These are phyloP conservation scores for Macadamia integrifolia DNA, from an alignment of 164 flowering plant genomes.

Conservation along the genomic window DNA sequence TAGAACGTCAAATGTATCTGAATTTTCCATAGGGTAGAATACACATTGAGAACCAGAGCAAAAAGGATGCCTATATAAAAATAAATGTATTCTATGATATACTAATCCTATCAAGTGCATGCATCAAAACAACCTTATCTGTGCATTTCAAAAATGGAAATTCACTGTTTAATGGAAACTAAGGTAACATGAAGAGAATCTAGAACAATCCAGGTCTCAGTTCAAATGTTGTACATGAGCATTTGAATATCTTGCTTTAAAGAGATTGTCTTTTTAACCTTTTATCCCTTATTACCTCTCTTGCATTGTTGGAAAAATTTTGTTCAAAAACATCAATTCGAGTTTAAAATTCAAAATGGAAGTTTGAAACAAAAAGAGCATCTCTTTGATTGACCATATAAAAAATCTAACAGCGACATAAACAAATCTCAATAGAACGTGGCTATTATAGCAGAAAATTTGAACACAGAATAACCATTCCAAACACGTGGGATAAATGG, in stretches of 20 bases:
- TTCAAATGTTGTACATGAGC: background rate
- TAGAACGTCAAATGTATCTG: background rate
- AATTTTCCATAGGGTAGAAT: background rate
- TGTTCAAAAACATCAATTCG: too few relatives aligned
- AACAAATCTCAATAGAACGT: background rate
- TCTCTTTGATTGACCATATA: background rate
- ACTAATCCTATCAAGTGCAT: background rate
- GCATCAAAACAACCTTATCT: background rate
- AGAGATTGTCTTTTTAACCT: background rate
- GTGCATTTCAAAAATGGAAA: too few relatives aligned
- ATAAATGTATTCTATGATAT: background rate
- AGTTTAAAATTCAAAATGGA: too few relatives aligned
- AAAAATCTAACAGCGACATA: background rate
- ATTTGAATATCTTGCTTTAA: background rate
- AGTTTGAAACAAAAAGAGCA: too few relatives aligned
- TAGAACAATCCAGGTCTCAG: background rate
- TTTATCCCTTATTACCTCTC: background rate
- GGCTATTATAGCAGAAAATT: background rate
- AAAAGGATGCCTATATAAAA: background rate
- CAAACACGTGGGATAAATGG: background rate
- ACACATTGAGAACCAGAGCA: background rate
- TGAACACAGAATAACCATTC: background rate
- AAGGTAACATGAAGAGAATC: too few relatives aligned
- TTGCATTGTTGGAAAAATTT: background rate
- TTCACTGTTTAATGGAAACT: too few relatives aligned